phyloP scores from a whole-genome alignment of 1,139 yeast species.

The Kurtzmaniella quercitrusa region DNA sequence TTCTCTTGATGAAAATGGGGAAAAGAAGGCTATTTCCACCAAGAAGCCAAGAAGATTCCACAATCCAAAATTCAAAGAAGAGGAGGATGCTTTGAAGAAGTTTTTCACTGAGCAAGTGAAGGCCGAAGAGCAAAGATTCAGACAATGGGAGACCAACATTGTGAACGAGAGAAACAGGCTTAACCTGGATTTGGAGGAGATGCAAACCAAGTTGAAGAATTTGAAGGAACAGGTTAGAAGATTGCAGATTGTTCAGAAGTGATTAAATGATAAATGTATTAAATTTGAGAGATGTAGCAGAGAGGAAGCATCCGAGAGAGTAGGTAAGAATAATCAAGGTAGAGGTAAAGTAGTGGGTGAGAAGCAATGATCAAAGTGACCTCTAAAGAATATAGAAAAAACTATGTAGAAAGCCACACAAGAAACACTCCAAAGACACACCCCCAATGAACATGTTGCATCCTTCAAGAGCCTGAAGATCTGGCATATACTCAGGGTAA shows the following conservation, averaged over 20 bases:
- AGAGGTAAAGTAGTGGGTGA: too few species aligned
- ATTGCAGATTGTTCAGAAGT: conserved; percentile 45
- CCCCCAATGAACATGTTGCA: too few species aligned
- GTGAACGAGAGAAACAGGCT: conserved; percentile 91
- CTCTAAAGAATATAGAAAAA: too few species aligned
- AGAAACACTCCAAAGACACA: too few species aligned
- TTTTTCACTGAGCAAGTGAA: conserved; percentile 98
- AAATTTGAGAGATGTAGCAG: too few species aligned
- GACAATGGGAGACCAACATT: conserved; percentile 97
- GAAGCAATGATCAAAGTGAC: too few species aligned
- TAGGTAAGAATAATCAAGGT: too few species aligned
- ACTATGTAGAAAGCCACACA: too few species aligned
- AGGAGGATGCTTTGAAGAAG: conserved; percentile 89
- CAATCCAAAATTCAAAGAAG: conserved; percentile 93
- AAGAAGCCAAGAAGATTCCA: conserved; percentile 54
- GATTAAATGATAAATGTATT: conserved; percentile 1
- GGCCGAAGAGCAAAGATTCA: conserved; percentile 93
- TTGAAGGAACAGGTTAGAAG: conserved; percentile 71
- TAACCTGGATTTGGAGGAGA: conserved; percentile 88
- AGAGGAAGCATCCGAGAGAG: too few species aligned
- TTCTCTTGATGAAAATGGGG: conserved; percentile 35
- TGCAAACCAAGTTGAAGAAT: conserved; percentile 68
- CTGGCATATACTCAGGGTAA: too few species aligned
- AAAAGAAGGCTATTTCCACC: conserved; percentile 26
- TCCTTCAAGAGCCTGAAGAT: too few species aligned